These are phyloP conservation scores for Hirschfeldia incana DNA, from an alignment of 345 rosid genomes.

Conservation along the genomic window DNA sequence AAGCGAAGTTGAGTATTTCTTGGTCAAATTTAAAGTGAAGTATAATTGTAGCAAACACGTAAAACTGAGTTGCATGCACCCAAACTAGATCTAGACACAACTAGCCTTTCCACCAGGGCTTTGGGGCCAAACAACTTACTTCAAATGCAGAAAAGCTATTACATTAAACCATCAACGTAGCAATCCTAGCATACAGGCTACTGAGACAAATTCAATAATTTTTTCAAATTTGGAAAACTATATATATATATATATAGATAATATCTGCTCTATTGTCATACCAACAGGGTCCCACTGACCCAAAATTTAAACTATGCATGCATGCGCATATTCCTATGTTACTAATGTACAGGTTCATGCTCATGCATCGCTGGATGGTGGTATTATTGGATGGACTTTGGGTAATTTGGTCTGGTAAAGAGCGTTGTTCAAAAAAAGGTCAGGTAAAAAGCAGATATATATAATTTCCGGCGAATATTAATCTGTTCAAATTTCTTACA, in stretches of 20 bases:
- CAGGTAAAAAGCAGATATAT: not conserved
- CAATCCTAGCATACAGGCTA: not conserved
- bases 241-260: not conserved
- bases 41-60: not conserved
- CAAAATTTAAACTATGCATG: conserved; percentile 11
- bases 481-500: not conserved
- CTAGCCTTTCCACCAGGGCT: not conserved
- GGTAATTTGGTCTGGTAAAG: not conserved
- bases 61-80: not conserved
- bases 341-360: not conserved
- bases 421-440: not conserved
- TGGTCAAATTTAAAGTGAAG: not conserved
- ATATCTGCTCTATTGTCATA: not conserved
- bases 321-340: conserved; percentile 2
- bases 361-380: conserved; percentile 10
- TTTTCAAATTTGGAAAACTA: not conserved
- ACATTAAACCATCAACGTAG: not conserved
- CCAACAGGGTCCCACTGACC: not conserved
- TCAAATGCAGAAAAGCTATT: not conserved
- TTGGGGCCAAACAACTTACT: not conserved
- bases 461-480: not conserved
- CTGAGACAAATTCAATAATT: conserved; percentile 9
- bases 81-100: not conserved
- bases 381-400: not conserved
- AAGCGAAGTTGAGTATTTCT: not conserved